Conservation (phyloP, 148 eudicot genomes). For the Pharnaceum exiguum region DNA sequence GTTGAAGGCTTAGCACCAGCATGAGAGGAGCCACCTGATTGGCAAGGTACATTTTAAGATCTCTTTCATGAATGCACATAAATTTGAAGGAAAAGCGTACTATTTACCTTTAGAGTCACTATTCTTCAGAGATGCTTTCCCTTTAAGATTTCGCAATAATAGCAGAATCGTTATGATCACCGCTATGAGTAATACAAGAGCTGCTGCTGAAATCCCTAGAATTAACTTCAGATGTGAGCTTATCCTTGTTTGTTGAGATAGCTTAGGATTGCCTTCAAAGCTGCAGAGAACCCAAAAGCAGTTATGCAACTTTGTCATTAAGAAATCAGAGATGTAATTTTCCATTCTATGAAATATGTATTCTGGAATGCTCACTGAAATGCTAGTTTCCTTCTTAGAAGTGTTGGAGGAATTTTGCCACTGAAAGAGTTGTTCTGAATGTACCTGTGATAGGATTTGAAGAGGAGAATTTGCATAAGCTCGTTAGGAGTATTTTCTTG, state of each 20-base stretch:
- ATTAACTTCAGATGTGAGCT: conserved; percentile 33
- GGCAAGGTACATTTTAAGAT: no score
- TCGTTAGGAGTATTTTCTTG: conserved; percentile 3
- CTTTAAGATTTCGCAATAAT: conserved; percentile 33
- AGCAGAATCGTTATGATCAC: conserved; percentile 44
- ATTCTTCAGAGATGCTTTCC: conserved; percentile 32
- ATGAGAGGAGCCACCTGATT: conserved; percentile 42
- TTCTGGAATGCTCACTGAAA: conserved; percentile 56
- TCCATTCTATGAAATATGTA: not conserved
- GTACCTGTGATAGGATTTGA: conserved; percentile 43
- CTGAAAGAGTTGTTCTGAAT: conserved; percentile 82
- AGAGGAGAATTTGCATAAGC: conserved; percentile 2
- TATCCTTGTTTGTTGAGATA: conserved; percentile 33
- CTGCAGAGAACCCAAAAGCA: conserved; percentile 30
- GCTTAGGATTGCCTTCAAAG: conserved; percentile 68
- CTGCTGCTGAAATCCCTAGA: conserved; percentile 49
- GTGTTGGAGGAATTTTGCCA: conserved; percentile 66
- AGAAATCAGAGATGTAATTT: not conserved
- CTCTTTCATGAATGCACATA: no score
- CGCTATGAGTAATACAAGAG: conserved; percentile 39
- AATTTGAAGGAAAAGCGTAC: not conserved
- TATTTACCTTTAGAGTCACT: conserved; percentile 43
- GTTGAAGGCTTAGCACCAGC: conserved; percentile 41
- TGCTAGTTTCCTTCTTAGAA: conserved; percentile 47
- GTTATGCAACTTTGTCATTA: not conserved